Percentiles rank a stretch among this genome's conserved stretches.
These are phyloP conservation scores for Plasmodium coatneyi DNA, from an alignment of 169 alveolate genomes.

Conservation along the genomic window DNA sequence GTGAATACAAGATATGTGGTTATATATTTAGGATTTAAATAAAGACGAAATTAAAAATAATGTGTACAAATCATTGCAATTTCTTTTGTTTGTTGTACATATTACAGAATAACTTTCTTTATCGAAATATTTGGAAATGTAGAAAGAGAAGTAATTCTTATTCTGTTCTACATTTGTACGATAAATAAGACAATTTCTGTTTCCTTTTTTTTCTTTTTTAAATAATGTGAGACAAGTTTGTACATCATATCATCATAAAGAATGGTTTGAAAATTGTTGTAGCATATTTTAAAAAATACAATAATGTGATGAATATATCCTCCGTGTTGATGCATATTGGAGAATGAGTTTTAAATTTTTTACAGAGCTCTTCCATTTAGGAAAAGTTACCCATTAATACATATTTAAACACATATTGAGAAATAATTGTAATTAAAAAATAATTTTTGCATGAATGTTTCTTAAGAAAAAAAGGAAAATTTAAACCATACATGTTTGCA, in stretches of 20 bases:
- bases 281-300: not conserved
- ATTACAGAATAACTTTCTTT: not conserved
- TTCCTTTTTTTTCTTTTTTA: constrained; percentile 6
- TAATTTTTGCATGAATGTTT: not conserved
- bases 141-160: not conserved
- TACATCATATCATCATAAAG: not conserved
- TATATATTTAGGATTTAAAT: constrained; percentile 6
- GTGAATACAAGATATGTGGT: not conserved
- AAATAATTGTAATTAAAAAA: not conserved
- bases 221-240: not conserved
- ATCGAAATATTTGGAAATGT: not conserved
- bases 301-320: not conserved
- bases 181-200: not conserved
- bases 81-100: not conserved
- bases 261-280: not conserved
- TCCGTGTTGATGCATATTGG: not conserved
- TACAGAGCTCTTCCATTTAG: not conserved
- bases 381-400: not conserved
- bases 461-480: not conserved
- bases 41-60: not conserved
- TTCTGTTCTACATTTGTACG: constrained; percentile 1
- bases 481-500: not conserved
- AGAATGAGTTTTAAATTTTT: not conserved
- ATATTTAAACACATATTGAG: not conserved
- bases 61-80: not conserved